Percentiles rank a stretch among this genome's conserved stretches.
phyloP scores from a whole-genome alignment of 495 filamentous ascomycete genomes.

The Geoglossum glabrum region DNA sequence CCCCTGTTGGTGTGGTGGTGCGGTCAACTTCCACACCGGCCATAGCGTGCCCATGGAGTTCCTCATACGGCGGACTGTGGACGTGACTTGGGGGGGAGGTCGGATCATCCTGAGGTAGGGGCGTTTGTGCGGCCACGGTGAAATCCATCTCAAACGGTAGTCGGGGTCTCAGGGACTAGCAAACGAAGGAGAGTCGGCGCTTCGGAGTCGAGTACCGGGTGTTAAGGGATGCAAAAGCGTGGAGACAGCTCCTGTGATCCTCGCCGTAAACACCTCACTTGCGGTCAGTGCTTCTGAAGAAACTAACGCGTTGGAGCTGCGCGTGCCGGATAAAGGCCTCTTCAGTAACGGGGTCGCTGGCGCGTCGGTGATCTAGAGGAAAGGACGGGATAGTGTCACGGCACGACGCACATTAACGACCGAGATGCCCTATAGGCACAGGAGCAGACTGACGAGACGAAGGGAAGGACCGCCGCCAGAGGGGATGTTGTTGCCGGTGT shows the following conservation, averaged over 20 bases:
- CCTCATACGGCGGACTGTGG: constrained; percentile 10
- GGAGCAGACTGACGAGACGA: neutral
- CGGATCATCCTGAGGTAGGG: neutral
- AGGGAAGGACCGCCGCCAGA: neutral
- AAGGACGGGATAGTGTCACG: neutral
- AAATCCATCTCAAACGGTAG: neutral
- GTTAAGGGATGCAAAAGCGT: too few relatives aligned
- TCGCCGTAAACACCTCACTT: too few relatives aligned
- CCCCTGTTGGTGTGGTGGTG: constrained; percentile 9
- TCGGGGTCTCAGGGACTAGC: neutral
- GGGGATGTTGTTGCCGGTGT: neutral
- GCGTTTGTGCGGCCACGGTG: neutral
- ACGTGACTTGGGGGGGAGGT: neutral
- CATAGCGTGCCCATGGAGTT: constrained; percentile 18
- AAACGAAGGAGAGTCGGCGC: neutral
- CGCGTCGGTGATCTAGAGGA: neutral
- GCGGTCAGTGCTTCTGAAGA: too few relatives aligned
- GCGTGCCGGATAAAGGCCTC: neutral
- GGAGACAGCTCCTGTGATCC: too few relatives aligned
- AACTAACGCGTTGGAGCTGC: neutral
- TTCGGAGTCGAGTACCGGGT: neutral
- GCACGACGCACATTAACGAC: neutral
- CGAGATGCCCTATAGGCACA: neutral
- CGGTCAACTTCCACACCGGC: constrained; percentile 13
- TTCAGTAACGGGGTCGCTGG: neutral